Conservation (phyloP, 495 filamentous ascomycete species). For the Aspergillus cristatus region DNA sequence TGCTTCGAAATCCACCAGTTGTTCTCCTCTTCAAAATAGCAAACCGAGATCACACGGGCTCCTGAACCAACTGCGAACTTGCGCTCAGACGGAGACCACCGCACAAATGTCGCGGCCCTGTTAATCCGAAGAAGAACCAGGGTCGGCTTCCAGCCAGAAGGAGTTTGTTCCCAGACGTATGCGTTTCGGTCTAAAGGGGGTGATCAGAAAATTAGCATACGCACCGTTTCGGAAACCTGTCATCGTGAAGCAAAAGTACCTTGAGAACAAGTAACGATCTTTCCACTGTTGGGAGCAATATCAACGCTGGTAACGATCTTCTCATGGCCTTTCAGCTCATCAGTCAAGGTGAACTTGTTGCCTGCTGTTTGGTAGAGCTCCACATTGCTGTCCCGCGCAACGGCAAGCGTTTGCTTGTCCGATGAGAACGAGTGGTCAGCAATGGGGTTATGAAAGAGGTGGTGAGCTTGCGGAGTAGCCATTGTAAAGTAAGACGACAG, state of each 20-base stretch:
- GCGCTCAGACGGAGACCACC: constrained; percentile 92
- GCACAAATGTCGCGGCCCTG: constrained; percentile 90
- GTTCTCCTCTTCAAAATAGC: constrained; percentile 98
- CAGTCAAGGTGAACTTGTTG: constrained; percentile 70
- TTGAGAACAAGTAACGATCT: constrained; percentile 96
- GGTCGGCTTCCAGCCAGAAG: constrained; percentile 90
- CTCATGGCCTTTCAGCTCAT: constrained; percentile 92
- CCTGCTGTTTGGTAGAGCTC: constrained; percentile 76
- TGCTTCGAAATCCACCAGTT: constrained; percentile 99
- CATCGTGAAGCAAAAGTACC: constrained; percentile 38
- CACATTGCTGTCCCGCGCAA: constrained; percentile 82
- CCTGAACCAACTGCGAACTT: constrained; percentile 98
- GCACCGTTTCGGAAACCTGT: background rate
- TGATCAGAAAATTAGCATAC: background rate
- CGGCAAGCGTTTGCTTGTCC: constrained; percentile 79
- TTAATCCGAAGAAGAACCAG: constrained; percentile 96
- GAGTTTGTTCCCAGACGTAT: constrained; percentile 91
- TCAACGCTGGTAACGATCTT: constrained; percentile 95
- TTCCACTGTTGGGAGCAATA: constrained; percentile 80
- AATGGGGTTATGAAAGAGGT: constrained; percentile 93
- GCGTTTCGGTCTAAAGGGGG: constrained; percentile 79
- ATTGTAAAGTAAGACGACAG: constrained; percentile 65
- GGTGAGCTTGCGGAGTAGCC: constrained; percentile 82
- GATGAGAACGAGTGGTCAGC: constrained; percentile 96
- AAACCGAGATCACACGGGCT: constrained; percentile 90